Conservation (phyloP, 2,329 filamentous ascomycete species). For the Claviceps sp. region DNA sequence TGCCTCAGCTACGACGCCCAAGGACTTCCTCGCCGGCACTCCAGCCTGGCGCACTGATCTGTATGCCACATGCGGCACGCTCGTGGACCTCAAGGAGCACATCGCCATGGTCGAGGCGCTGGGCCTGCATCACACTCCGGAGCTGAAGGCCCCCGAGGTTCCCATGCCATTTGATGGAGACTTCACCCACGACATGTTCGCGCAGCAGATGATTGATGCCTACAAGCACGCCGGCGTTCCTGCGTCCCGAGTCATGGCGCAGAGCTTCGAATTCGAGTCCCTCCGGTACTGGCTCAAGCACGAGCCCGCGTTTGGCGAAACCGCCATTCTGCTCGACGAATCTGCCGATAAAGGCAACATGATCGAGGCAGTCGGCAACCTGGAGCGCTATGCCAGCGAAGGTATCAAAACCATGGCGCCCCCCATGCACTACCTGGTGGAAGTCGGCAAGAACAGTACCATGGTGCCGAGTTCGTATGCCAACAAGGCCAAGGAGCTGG, state of each 20-base stretch:
- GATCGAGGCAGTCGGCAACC: slow-evolving; percentile 38
- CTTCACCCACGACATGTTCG: slow-evolving; percentile 53
- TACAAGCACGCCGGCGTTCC: slow-evolving; percentile 40
- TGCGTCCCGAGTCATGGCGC: slow-evolving; percentile 42
- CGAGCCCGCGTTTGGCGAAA: slow-evolving; percentile 45
- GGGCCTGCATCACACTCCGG: slow-evolving; percentile 50
- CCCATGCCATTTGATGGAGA: slow-evolving; percentile 52
- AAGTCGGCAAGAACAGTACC: slow-evolving; percentile 32
- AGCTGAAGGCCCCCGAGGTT: slow-evolving; percentile 56
- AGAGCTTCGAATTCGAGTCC: slow-evolving; percentile 53
- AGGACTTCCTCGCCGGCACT: slow-evolving; percentile 45
- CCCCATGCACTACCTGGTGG: slow-evolving; percentile 48
- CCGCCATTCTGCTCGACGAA: slow-evolving; percentile 53
- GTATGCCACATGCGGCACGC: slow-evolving; percentile 50
- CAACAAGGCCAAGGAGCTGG: slow-evolving; percentile 42
- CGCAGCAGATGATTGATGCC: slow-evolving; percentile 50
- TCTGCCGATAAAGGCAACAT: slow-evolving; percentile 42
- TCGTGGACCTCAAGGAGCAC: slow-evolving; percentile 48
- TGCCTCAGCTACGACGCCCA: slow-evolving; percentile 40
- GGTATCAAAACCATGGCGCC: slow-evolving; percentile 52
- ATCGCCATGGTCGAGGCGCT: slow-evolving; percentile 44
- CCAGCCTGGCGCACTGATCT: slow-evolving; percentile 51
- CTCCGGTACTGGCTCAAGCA: slow-evolving; percentile 53
- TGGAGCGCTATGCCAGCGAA: slow-evolving; percentile 39
- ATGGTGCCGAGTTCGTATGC: slow-evolving; percentile 54